Percentiles rank a stretch among this genome's conserved stretches.
Conservation (phyloP, 2,329 filamentous ascomycete genomes). For the Lizonia empirigonia region DNA sequence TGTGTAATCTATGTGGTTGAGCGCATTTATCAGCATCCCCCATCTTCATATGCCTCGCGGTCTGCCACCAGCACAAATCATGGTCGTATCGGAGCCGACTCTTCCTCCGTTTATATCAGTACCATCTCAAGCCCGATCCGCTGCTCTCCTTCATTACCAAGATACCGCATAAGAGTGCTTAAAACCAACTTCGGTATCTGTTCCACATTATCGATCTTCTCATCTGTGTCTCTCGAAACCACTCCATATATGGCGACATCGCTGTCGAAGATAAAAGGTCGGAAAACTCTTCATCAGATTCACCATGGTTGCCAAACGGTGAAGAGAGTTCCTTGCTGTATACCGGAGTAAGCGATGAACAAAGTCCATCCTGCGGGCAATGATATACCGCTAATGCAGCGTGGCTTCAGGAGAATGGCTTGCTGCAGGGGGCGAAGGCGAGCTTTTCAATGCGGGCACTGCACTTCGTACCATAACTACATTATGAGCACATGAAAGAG, state of each 20-base stretch:
- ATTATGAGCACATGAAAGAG: background rate
- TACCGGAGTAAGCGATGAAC: too few relatives aligned
- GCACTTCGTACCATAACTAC: background rate
- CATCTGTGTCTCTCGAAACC: background rate
- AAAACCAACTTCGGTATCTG: background rate
- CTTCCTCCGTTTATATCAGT: background rate
- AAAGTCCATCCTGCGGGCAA: too few relatives aligned
- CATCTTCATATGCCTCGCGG: background rate
- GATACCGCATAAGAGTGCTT: background rate
- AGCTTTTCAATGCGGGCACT: background rate
- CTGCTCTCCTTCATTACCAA: background rate
- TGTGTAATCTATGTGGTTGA: background rate
- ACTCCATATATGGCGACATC: background rate
- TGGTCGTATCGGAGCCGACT: background rate
- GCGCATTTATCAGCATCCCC: background rate
- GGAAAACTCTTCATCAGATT: background rate
- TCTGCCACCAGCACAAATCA: constrained; percentile 1
- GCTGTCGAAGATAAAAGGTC: background rate
- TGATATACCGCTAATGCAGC: background rate
- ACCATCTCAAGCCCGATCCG: background rate
- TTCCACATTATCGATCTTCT: background rate
- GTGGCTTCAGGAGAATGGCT: background rate
- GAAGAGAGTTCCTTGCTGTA: background rate
- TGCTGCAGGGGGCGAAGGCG: background rate
- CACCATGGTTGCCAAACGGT: background rate